Percentiles rank a stretch among this genome's conserved stretches.
Conservation (phyloP, 768 basidiomycete species). For the Tephrocybe sp. region DNA sequence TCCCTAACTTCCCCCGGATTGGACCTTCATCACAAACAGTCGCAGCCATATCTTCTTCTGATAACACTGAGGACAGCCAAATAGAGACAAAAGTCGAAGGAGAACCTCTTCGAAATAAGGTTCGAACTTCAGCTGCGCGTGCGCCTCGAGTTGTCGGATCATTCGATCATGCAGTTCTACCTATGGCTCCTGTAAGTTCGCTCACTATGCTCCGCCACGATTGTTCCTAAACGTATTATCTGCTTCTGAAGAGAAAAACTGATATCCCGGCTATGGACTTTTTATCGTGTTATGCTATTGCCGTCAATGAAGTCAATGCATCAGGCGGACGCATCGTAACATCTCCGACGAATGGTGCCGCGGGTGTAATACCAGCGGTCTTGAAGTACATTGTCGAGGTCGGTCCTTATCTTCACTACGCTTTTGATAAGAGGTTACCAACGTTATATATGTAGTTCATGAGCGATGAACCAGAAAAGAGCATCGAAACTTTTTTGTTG, state of each 20-base stretch:
- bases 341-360: constrained; percentile 91
- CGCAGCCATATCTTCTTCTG: constrained; percentile 22
- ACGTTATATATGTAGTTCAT: constrained; percentile 63
- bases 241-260: constrained; percentile 60
- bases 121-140: constrained; percentile 21
- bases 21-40: constrained; percentile 24
- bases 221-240: not conserved
- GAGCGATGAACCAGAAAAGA: constrained; percentile 87
- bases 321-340: constrained; percentile 93
- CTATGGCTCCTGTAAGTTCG: constrained; percentile 73
- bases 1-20: constrained; percentile 31
- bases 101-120: not conserved
- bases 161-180: constrained; percentile 76
- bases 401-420: constrained; percentile 11
- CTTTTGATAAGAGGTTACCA: not conserved
- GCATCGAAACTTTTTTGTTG: constrained; percentile 84
- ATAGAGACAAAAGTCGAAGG: constrained; percentile 9
- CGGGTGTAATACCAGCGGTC: constrained; percentile 91
- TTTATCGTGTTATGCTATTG: constrained; percentile 90
- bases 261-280: constrained; percentile 94
- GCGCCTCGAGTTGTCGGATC: constrained; percentile 63
- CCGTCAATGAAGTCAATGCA: constrained; percentile 95
- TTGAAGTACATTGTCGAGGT: constrained; percentile 89
- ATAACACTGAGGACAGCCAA: constrained; percentile 14
- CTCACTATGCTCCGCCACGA: constrained; percentile 7